A percentile compares a stretch with the other conserved stretches of the same genome.
phyloP scores from a whole-genome alignment of 257 asterid species.

The Salvia miltiorrhiza region DNA sequence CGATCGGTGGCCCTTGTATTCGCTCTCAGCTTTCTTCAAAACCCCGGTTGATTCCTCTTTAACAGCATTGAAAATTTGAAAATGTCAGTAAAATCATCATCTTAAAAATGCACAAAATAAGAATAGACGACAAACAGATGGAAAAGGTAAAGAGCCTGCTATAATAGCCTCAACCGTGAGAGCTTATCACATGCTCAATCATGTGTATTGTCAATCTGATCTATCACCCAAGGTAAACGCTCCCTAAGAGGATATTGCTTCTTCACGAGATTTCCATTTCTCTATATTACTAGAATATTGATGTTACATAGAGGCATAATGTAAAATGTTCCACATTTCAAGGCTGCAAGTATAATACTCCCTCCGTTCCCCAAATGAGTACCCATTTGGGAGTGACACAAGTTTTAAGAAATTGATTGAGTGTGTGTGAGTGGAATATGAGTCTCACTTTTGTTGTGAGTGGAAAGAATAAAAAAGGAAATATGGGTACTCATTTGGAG shows the following conservation, averaged over 20 bases:
- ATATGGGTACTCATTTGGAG: no score
- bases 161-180: background rate
- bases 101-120: background rate
- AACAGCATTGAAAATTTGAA: constrained; percentile 27
- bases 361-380: no score
- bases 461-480: no score
- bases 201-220: no score
- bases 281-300: background rate
- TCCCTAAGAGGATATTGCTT: background rate
- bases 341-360: background rate
- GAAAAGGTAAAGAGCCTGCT: background rate
- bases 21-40: constrained; percentile 77
- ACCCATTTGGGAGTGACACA: no score
- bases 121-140: background rate
- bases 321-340: background rate
- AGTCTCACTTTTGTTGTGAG: no score
- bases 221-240: no score
- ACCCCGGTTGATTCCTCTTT: constrained; percentile 90
- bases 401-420: no score
- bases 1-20: constrained; percentile 88
- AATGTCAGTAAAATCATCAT: background rate
- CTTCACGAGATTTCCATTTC: background rate
- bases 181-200: background rate
- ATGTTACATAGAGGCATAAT: background rate
- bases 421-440: no score